Base-by-base conservation (phyloP, 1,284 basidiomycete species). In the Papiliotrema flavescens region DNA sequence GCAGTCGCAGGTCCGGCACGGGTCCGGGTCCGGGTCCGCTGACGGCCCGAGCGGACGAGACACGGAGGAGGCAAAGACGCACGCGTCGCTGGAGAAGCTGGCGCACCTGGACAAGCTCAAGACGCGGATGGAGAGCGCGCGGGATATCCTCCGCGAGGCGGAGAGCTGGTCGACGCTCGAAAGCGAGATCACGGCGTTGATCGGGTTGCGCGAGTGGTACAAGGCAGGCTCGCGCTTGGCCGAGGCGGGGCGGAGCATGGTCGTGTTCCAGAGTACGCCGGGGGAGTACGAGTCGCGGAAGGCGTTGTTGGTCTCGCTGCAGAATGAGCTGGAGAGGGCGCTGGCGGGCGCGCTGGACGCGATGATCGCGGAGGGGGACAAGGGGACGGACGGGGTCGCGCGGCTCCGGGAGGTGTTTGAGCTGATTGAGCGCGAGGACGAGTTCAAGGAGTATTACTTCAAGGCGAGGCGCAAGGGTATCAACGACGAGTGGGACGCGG, bases 121-220 rank as follows among this genome's bases (percentile, higher is more conserved):
- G 71, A 80, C 80, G 17, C 82, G 88, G 41, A 93, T 97, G 89
- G 87, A 90, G 65, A 84, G 85, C 1, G 83, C 90, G 1, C 81
- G 90, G 28, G 89, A 89, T 57, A 89, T 95, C 15, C 76, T 96
- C 20, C 83, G 85, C 34, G 92, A 96, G 70, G 92, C 93, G 22
- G 89, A 96, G 78, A 89, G 87, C 59, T 97, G 94, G 94, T 89
- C 87, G 49, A 89, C 89, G 0, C 81, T 98, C 39, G 94, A 97
- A 73, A 81, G 87, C 46, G 94, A 98, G 75, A 88, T 96, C 43
- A 88, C 87, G 0, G 81, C 85, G 0, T 82, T 93, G 19, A 81
- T 97, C 37, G 78, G n/a, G 88, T 76, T 22, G 57, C 89, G 60
- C n/a, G 82, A 84, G 63, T 74, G 72, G 51, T 84, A 81, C 44